Evolutionary conservation across 768 basidiomycete species (phyloP).

Genomic region (Piloderma croceum): DNA sequence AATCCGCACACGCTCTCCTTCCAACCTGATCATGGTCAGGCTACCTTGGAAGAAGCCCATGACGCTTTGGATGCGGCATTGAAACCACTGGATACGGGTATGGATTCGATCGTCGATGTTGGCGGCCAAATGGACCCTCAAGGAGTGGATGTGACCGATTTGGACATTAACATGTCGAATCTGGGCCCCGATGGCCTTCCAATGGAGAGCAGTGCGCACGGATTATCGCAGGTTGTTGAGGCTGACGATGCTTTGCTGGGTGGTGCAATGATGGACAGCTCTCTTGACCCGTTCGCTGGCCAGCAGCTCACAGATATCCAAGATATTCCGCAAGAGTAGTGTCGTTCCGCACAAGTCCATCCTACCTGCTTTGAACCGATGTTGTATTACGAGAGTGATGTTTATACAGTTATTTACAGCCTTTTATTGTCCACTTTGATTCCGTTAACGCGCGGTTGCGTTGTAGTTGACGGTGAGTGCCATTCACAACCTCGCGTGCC

Average conservation of each 20-base stretch:
- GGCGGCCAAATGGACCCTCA: slow-evolving; percentile 31
- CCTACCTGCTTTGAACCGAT: too few species aligned
- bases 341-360: too few species aligned
- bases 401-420: slow-evolving; percentile 1
- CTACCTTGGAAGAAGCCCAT: slow-evolving; percentile 34
- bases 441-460: background rate
- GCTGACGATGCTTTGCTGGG: slow-evolving; percentile 48
- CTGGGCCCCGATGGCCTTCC: slow-evolving; percentile 62
- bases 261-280: slow-evolving; percentile 53
- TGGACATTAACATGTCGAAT: slow-evolving; percentile 61
- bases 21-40: slow-evolving; percentile 40
- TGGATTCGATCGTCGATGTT: slow-evolving; percentile 36
- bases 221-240: slow-evolving; percentile 51
- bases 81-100: slow-evolving; percentile 45
- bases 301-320: too few species aligned
- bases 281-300: slow-evolving; percentile 53
- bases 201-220: slow-evolving; percentile 44
- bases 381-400: background rate
- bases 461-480: too few species aligned
- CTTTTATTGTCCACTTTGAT: background rate
- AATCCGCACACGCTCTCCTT: slow-evolving; percentile 60
- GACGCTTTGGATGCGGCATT: slow-evolving; percentile 51
- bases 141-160: slow-evolving; percentile 35
- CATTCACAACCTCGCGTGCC: too few species aligned
- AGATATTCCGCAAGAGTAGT: too few species aligned